phyloP scores from a whole-genome alignment of 495 filamentous ascomycete species.

The Tuber umbilicatum region DNA sequence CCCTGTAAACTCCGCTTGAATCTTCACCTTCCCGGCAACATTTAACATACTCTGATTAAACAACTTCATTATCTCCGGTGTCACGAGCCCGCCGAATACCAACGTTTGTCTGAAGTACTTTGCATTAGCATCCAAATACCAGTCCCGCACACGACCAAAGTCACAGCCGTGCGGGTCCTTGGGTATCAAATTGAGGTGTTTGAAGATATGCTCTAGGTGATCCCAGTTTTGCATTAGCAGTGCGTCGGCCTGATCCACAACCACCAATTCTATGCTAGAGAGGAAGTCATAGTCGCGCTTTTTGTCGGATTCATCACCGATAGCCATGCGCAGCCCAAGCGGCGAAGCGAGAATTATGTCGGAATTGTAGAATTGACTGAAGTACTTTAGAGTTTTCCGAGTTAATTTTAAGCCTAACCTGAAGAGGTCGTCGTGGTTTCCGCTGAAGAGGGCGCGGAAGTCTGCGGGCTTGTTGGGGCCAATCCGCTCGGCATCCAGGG shows the following conservation, averaged over 20 bases:
- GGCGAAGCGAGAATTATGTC: conserved; percentile 90
- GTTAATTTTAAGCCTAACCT: conserved; percentile 90
- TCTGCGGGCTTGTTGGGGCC: conserved; percentile 68
- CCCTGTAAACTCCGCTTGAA: conserved; percentile 59
- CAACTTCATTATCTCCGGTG: conserved; percentile 78
- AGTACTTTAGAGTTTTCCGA: conserved; percentile 88
- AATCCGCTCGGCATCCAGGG: conserved; percentile 53
- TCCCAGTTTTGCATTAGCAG: conserved; percentile 98
- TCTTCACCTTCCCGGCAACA: conserved; percentile 66
- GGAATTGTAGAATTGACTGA: conserved; percentile 89
- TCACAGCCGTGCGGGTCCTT: conserved; percentile 88
- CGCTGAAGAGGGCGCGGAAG: conserved; percentile 82
- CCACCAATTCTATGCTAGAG: conserved; percentile 79
- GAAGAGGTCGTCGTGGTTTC: conserved; percentile 96
- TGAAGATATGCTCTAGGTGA: conserved; percentile 80
- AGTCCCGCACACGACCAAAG: conserved; percentile 80
- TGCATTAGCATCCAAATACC: conserved; percentile 85
- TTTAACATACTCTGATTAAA: conserved; percentile 72
- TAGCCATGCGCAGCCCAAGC: conserved; percentile 78
- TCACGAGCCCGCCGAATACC: conserved; percentile 71
- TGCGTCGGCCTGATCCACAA: conserved; percentile 89
- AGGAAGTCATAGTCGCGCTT: conserved; percentile 87
- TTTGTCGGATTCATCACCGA: conserved; percentile 59
- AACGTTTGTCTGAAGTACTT: conserved; percentile 76
- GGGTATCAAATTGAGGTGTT: conserved; percentile 86